Base-by-base conservation (phyloP, 2,329 filamentous ascomycete genomes). In the Hortaea sp. region DNA sequence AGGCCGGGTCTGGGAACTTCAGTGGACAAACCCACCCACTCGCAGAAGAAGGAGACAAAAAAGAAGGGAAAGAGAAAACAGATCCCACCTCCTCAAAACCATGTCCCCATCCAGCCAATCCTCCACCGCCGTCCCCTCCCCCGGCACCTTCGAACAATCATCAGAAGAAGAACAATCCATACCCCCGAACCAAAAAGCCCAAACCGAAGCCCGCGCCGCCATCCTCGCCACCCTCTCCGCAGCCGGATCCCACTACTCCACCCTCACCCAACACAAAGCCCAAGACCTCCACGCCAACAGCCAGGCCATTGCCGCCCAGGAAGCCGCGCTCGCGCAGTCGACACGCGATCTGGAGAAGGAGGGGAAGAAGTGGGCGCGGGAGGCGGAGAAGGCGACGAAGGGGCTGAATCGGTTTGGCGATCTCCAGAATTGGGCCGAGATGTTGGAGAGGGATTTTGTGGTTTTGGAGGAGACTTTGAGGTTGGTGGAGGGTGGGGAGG, bases 341-440 rank as follows among this genome's bases (percentile, higher is more conserved):
- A 71, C 12, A 70, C 62, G 6, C 65, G 88, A 62, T 69, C 75
- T 42, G 74, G 74, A 53, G 29, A 76, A 75, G 50, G 82, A 88
- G 62, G 81, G 76, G 43, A 78, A 81, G 50, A 76, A 78, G 64
- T 74, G 86, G 59, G 75, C 73, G 53, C 75, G 75, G 53, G 71
- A 86, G 55, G 79, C 80, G 5, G 76, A 77, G 54, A 74, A 73
- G 48, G 81, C 81, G 32, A 76, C 77, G 40, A 74, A 75, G 53
- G 75, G 74, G 58, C 69, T 90, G 49, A 89, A 88, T 68, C 85
- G 88, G 71, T 71, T 88, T 50, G 85, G 85, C 27, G 82, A 88
- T 61, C 77, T 90, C 60, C 85, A 90, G 72, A 89, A 89, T 64
- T 92, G 85, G 85, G 84, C 85, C 20, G 86, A 92, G 74, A 79